Evolutionary conservation across 2,329 filamentous ascomycete species (phyloP), one percentile per base, ranked within the genome.

Genomic region (Didymella arachidicola): DNA sequence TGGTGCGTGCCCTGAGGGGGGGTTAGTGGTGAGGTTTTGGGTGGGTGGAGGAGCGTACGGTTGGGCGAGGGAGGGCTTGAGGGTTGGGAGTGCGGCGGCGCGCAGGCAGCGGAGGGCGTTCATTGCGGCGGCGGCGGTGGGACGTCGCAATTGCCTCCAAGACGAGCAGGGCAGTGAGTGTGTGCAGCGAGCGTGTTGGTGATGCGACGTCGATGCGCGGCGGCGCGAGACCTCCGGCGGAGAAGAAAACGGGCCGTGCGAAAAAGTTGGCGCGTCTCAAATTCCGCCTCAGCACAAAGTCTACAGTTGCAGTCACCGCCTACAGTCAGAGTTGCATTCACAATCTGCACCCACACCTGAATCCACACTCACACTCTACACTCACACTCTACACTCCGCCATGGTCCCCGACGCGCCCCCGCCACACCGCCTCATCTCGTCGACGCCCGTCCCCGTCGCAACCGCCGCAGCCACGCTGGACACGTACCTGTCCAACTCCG

Each of bases 401-500:
- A 79, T 78, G 76, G 58, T 60, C 14, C 63, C 69, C 48, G 68
- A 75, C 61, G 63, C 72, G 18, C 74, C 74, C 57, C 78, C 79
- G 12, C 79, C 79, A 8, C 64, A 71, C 53, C 71, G 72, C 46
- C 72, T 75, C 61, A 53, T 77, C 48, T 67, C 71, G 46, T 64
- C 64, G 42, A 60, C 56, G 18, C 66, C 72, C 36, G 69, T 81
- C 58, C 67, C 74, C 29, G 65, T 71, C 44, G 34, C 65, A 11
- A 59, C 60, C 38, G 79, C 80, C 41, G 74, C 75, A 32, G 36
- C 53, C 4, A 66, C 73, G 18, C 69, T 83, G 22, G 64, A 77
- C 18, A 70, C 68, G 56, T 83, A 79, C 72, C 72, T 83, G 39
- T 38, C 66, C 38, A 68, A 74, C 63, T 77, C 79, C 2, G 72